These are phyloP conservation scores for Monosporascus sp. DNA, from an alignment of 2,329 filamentous ascomycete genomes.

Conservation along the genomic window DNA sequence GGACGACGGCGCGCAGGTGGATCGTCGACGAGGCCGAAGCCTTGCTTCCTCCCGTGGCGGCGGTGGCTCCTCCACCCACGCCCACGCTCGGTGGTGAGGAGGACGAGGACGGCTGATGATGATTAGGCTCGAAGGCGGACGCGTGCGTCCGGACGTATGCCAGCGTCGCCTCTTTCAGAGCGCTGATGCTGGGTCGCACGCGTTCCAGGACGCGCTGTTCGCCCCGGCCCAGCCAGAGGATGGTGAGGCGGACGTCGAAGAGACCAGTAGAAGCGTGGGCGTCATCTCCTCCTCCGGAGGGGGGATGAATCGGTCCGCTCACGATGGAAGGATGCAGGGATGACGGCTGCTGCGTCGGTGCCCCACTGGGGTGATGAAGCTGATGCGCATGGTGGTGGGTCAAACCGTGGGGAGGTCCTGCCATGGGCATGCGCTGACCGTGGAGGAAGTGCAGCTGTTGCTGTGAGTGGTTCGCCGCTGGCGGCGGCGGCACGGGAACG, in stretches of 20 bases:
- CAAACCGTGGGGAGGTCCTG: no score
- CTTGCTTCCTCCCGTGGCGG: no score
- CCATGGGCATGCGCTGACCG: neutral
- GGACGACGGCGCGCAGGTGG: constrained; percentile 16
- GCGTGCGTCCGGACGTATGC: constrained; percentile 15
- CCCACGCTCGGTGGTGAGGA: no score
- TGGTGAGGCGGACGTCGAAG: constrained; percentile 21
- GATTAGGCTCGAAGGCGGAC: constrained; percentile 4
- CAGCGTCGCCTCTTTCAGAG: constrained; percentile 19
- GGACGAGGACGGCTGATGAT: no score
- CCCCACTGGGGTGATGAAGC: no score
- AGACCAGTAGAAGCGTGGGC: neutral
- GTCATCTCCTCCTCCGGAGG: neutral
- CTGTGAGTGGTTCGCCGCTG: neutral
- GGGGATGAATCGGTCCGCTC: neutral
- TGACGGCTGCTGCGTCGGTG: neutral
- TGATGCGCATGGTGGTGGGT: no score
- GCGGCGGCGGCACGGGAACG: neutral
- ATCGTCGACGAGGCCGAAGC: neutral
- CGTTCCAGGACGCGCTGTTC: constrained; percentile 20
- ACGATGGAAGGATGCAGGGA: neutral
- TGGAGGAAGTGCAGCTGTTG: neutral
- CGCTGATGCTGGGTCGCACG: constrained; percentile 15
- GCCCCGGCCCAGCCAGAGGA: constrained; percentile 21
- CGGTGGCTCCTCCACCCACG: no score